Base-by-base conservation (phyloP, 2,329 filamentous ascomycete species). In the Aureobasidium vineae region DNA sequence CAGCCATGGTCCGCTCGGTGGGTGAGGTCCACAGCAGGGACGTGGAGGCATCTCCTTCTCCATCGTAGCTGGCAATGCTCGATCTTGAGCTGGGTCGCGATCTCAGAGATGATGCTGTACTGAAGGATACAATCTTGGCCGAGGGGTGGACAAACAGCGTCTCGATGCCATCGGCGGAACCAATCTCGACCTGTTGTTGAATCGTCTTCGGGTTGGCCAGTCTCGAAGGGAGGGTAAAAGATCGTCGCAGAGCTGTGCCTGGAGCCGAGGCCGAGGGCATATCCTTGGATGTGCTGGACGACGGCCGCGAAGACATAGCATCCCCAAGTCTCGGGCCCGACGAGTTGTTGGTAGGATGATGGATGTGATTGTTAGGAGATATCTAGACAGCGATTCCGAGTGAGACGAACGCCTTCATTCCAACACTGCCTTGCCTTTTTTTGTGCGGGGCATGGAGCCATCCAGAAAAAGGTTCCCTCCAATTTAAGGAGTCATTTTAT, bases 1-100 rank as follows among this genome's bases (percentile, higher is more conserved):
- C 85, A 67, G 92, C 92, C 69, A 96, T 88, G 0, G 91, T 94
- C 72, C 89, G 85, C 77, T 96, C 92, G 1, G 90, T 86, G n/a
- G 86, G 83, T 2, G 90, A 90, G 57, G 84, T 84, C 88, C 90
- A 94, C 63, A 89, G 83, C 59, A 95, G 79, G 0, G 87, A 87
- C 69, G 89, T 74, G 19, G 69, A 15, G 21, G 53, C 87, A 66
- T 73, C 71, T 47, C 53, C 88, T 68, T 73, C 71, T 63, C 61
- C 76, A 54, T 70, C 64, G 8, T 54, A 49, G 31, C 63, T 56
- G 38, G 21, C 31, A 47, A 49, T 38, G 33, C 63, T 65, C 23
- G 50, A 69, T 68, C 72, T 72, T 72, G 82, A 74, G 73, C 71
- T 71, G 21, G 73, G 74, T 54, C 76, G 71, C 10, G 75, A 72